A percentile compares a stretch with the other conserved stretches of the same genome.
These are phyloP conservation scores for Trichophyton rubrum DNA, from an alignment of 2,329 filamentous ascomycete species.

Conservation along the genomic window DNA sequence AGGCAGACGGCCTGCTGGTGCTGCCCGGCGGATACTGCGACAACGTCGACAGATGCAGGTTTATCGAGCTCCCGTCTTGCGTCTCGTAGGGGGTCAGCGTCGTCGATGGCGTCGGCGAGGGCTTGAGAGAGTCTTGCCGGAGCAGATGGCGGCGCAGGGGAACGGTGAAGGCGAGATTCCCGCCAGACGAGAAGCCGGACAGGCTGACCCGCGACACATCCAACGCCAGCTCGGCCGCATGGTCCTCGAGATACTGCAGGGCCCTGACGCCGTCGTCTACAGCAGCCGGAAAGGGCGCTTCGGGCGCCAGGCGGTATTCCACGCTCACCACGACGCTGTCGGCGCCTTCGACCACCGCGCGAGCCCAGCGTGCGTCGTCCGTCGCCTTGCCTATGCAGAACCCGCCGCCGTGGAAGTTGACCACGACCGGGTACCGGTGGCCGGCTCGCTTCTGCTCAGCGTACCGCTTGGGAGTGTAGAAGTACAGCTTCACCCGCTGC, in stretches of 20 bases:
- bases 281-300: constrained; percentile 44
- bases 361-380: constrained; percentile 50
- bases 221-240: constrained; percentile 45
- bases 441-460: constrained; percentile 22
- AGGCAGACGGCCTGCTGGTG: constrained; percentile 12
- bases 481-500: constrained; percentile 36
- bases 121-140: constrained; percentile 7
- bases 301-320: constrained; percentile 49
- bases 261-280: constrained; percentile 50
- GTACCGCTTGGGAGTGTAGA: constrained; percentile 45
- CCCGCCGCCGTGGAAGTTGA: constrained; percentile 54
- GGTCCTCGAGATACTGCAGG: constrained; percentile 44
- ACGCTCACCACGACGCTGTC: constrained; percentile 47
- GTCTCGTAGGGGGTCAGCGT: background rate
- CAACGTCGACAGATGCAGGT: background rate
- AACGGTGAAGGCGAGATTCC: constrained; percentile 50
- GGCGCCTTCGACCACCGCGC: constrained; percentile 46
- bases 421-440: constrained; percentile 43
- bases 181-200: constrained; percentile 51
- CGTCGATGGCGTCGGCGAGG: constrained; percentile 10
- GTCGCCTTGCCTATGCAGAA: constrained; percentile 48
- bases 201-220: constrained; percentile 46
- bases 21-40: background rate
- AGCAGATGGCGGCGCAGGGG: constrained; percentile 41
- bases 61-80: background rate